Evolutionary conservation across 768 basidiomycete genomes (phyloP).

Genomic region (Auricularia cornea): DNA sequence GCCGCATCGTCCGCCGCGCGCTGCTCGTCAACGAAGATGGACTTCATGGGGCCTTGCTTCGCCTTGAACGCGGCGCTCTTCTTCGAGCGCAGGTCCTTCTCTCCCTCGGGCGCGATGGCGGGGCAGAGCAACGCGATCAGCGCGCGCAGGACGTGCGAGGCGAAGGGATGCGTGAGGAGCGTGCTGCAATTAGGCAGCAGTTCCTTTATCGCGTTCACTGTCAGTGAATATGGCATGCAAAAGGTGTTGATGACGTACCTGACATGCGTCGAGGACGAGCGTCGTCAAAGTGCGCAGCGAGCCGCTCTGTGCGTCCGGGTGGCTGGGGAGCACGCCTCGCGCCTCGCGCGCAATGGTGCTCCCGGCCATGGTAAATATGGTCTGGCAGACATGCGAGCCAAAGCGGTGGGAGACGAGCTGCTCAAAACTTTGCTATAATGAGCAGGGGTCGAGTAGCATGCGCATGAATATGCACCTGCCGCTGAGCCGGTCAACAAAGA

Average conservation of each 20-base stretch:
- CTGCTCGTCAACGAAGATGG: slow-evolving; percentile 48
- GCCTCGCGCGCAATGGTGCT: slow-evolving; percentile 66
- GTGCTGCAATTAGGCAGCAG: slow-evolving; percentile 51
- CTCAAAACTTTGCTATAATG: slow-evolving; percentile 43
- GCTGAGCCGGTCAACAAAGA: slow-evolving; percentile 77
- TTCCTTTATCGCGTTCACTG: slow-evolving; percentile 50
- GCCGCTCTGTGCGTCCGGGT: slow-evolving; percentile 36
- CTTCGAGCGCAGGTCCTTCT: slow-evolving; percentile 56
- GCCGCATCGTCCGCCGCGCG: slow-evolving; percentile 28
- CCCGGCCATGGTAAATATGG: slow-evolving; percentile 59
- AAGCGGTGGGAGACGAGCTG: slow-evolving; percentile 70
- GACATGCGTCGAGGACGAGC: slow-evolving; percentile 15
- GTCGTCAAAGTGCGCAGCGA: slow-evolving; percentile 28
- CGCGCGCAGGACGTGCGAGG: slow-evolving; percentile 81
- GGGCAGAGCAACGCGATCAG: slow-evolving; percentile 74
- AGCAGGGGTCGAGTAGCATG: slow-evolving; percentile 2
- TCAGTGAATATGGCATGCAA: no score
- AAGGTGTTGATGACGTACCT: no score
- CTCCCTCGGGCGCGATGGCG: slow-evolving; percentile 15
- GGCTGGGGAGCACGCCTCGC: slow-evolving; percentile 43
- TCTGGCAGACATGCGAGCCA: slow-evolving; percentile 94
- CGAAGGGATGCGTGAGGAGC: slow-evolving; percentile 78
- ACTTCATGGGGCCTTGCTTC: slow-evolving; percentile 72
- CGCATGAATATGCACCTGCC: slow-evolving; percentile 63
- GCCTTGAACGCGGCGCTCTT: slow-evolving; percentile 78